Evolutionary conservation across 176 grass and related monocot genomes (phyloP).

Genomic region (Oryza coarctata): DNA sequence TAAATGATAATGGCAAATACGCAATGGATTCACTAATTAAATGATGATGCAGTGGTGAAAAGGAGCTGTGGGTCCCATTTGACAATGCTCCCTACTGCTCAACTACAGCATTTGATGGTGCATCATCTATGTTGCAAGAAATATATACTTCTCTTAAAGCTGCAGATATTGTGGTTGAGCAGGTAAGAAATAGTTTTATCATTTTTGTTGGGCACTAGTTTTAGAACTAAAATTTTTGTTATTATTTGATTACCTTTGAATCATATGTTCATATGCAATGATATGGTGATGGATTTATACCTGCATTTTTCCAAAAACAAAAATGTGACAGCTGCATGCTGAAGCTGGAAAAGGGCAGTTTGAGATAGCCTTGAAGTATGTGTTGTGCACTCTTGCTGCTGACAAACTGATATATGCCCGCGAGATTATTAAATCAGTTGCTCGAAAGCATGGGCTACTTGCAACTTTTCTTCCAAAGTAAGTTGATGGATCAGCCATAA

Average conservation of each 20-base stretch:
- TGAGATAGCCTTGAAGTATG: slow-evolving; percentile 85
- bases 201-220: not conserved
- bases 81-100: slow-evolving; percentile 80
- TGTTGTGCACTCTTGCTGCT: slow-evolving; percentile 77
- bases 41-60: slow-evolving; percentile 62
- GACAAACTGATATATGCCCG: slow-evolving; percentile 91
- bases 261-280: slow-evolving; percentile 18
- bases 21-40: not conserved
- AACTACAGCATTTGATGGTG: slow-evolving; percentile 77
- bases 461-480: slow-evolving; percentile 96
- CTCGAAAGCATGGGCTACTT: slow-evolving; percentile 73
- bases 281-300: slow-evolving; percentile 8
- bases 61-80: slow-evolving; percentile 76
- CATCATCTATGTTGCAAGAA: slow-evolving; percentile 76
- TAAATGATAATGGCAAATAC: not conserved
- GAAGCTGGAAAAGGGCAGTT: slow-evolving; percentile 93
- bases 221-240: not conserved
- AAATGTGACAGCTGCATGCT: slow-evolving; percentile 75
- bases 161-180: slow-evolving; percentile 78
- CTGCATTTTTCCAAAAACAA: not conserved
- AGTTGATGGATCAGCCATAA: slow-evolving; percentile 42
- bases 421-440: slow-evolving; percentile 86
- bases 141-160: slow-evolving; percentile 70
- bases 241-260: slow-evolving; percentile 4
- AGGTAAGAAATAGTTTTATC: slow-evolving; percentile 40